A percentile compares a stretch with the other conserved stretches of the same genome.
Conservation (phyloP, 768 basidiomycete species). For the Suillus cothurnatus region DNA sequence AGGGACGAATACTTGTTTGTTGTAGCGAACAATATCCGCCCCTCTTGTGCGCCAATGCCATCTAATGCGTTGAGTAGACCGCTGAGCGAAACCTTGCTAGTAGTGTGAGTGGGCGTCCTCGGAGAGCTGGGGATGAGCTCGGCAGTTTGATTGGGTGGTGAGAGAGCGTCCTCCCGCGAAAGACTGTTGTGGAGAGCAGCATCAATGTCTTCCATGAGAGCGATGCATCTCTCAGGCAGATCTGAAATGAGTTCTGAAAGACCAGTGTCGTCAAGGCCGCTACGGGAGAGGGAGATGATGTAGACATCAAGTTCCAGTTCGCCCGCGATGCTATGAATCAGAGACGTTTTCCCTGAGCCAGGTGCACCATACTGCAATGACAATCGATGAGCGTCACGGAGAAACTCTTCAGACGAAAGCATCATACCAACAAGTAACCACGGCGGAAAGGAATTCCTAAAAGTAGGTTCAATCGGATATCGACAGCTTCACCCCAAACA, state of each 20-base stretch:
- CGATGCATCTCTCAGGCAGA: slow-evolving; percentile 72
- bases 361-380: slow-evolving; percentile 62
- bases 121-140: slow-evolving; percentile 8
- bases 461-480: not conserved
- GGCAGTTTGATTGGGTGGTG: not conserved
- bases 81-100: slow-evolving; percentile 59
- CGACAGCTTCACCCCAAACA: not conserved
- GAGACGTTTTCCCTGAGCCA: slow-evolving; percentile 77
- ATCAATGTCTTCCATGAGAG: slow-evolving; percentile 85
- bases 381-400: slow-evolving; percentile 1
- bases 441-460: slow-evolving; percentile 71
- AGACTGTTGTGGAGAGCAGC: slow-evolving; percentile 62
- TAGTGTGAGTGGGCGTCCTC: slow-evolving; percentile 15
- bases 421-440: slow-evolving; percentile 65
- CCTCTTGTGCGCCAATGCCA: slow-evolving; percentile 78
- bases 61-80: slow-evolving; percentile 81
- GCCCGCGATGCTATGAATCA: slow-evolving; percentile 78
- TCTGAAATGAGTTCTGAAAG: slow-evolving; percentile 60
- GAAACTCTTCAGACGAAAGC: not conserved
- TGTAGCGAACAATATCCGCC: slow-evolving; percentile 79
- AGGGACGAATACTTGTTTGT: slow-evolving; percentile 73
- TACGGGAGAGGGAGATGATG: slow-evolving; percentile 65
- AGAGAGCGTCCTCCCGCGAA: slow-evolving; percentile 30
- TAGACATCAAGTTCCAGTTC: slow-evolving; percentile 76
- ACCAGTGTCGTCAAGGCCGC: slow-evolving; percentile 61